Base-by-base conservation (phyloP, 1,284 basidiomycete genomes). In the Sparassis latifolia region DNA sequence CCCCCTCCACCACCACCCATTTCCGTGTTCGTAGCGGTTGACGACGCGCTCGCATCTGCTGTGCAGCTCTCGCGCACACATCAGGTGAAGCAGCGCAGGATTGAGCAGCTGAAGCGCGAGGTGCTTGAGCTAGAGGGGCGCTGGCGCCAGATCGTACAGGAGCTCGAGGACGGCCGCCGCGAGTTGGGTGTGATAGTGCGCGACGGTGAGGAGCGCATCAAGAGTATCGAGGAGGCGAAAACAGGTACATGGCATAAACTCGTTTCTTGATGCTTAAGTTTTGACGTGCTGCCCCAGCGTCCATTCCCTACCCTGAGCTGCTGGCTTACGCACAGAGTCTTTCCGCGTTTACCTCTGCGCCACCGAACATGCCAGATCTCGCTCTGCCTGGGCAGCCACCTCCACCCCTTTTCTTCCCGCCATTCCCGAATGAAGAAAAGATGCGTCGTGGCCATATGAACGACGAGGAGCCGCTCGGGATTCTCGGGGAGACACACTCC, bases 361-460 rank as follows among this genome's bases (percentile, higher is more conserved):
- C 89, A 4, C 87, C 88, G 10, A 88, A 88, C 62, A 86, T 89
- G 79, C 85, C 86, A 32, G 85, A 89, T 57, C 71, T 79, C 45
- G 70, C 72, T 30, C 60, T 79, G 45, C 84, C 84, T 9, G 83
- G 84, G 7, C 82, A 84, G 60, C 80, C 81, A 10, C 84, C 85
- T 1, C 81, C 84, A 10, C 84, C 84, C 5, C 61, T 87, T 39
- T 89, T 91, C 74, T 88, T 88, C 69, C 89, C 88, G 28, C 88
- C 88, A 7, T 91, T 90, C 64, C 88, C 88, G 1, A 89, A 89
- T 61, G 89, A 90, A 70, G 88, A 89, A 64, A 89, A 88, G 66
- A 89, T 91, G 87, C 80, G 87, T 41, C 75, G 80, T 37, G 88
- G 88, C 0, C 77, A 77, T 52, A 78, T 91, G 66, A 88, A 86